These are phyloP conservation scores for Quercus berberidifolia DNA, from an alignment of 306 rosid species.

Conservation along the genomic window DNA sequence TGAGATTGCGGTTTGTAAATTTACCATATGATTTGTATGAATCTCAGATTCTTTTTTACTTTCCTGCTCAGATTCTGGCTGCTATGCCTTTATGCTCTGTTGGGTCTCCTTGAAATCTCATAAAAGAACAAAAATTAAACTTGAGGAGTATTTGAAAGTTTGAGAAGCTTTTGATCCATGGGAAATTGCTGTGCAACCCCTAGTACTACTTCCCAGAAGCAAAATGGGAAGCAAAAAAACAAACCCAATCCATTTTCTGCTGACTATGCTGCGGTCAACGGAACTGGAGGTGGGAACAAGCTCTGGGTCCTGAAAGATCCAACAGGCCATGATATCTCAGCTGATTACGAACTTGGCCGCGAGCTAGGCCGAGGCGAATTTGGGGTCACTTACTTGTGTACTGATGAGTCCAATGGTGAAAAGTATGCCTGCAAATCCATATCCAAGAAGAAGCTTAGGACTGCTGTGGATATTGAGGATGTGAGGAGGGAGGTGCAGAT, in stretches of 20 bases:
- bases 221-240: slow-evolving; percentile 31
- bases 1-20: not conserved
- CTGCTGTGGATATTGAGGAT: slow-evolving; percentile 54
- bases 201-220: slow-evolving; percentile 24
- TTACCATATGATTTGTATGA: not conserved
- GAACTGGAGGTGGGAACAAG: slow-evolving; percentile 31
- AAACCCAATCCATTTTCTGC: slow-evolving; percentile 33
- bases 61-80: slow-evolving; percentile 18
- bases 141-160: not conserved
- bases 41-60: not conserved
- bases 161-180: slow-evolving; percentile 27
- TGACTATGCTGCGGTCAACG: slow-evolving; percentile 23
- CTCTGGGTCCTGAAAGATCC: slow-evolving; percentile 46
- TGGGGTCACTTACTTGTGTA: slow-evolving; percentile 53
- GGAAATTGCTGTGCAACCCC: slow-evolving; percentile 56
- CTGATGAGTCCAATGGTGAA: slow-evolving; percentile 26
- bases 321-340: slow-evolving; percentile 38
- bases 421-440: slow-evolving; percentile 61
- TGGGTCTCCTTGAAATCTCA: slow-evolving; percentile 17
- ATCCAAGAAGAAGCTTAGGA: slow-evolving; percentile 59
- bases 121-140: not conserved
- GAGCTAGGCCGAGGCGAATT: slow-evolving; percentile 66
- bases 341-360: slow-evolving; percentile 45
- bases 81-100: not conserved
- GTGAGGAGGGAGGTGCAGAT: slow-evolving; percentile 58